Base-by-base conservation (phyloP, 129 eudicot genomes). In the Saposhnikovia divaricata region DNA sequence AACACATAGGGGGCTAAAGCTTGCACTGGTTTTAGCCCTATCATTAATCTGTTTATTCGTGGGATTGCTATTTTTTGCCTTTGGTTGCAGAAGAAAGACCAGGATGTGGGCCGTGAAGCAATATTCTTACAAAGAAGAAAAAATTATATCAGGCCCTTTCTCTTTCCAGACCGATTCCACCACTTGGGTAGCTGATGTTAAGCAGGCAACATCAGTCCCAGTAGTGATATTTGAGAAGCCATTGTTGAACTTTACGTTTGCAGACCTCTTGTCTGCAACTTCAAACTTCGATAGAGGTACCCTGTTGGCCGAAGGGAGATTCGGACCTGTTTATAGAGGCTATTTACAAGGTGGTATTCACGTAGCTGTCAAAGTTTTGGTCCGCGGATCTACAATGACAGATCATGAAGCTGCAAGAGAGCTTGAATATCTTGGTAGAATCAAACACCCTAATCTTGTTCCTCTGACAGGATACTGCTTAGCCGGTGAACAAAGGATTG, bases 181-280 rank as follows among this genome's bases (percentile, higher is more conserved):
- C 79, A 93, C 96, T 78, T 93, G 98, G 98, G 93, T 89, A 3
- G 96, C 98, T 45, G 98, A 93, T 82, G 92, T 93, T 43, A 93
- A 89, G 89, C 85, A 85, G 74, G 93, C 98, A 55, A 85, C 89
- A 47, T 86, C 88, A 14, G 98, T 90, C 15, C 96, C 91, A 2
- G 97, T 92, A 6, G 90, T 93, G 55, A 93, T 93, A 53, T 93
- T 93, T 69, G 96, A 93, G 86, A 93, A 93, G 85, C 98, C 98
- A 37, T 79, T 93, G 96, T 76, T 93, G 84, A 89, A 89, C 72
- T 90, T 89, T 80, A 93, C 96, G 18, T 93, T 93, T 51, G 88
- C 96, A 0, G 98, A 93, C 83, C 91, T 93, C 47, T 83, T 93
- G 80, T 86, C 96, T 34, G 98, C 98, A 45, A 93, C 98, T 40